Base-by-base conservation (phyloP, 2,329 filamentous ascomycete genomes). In the Tolypocladium inflatum region DNA sequence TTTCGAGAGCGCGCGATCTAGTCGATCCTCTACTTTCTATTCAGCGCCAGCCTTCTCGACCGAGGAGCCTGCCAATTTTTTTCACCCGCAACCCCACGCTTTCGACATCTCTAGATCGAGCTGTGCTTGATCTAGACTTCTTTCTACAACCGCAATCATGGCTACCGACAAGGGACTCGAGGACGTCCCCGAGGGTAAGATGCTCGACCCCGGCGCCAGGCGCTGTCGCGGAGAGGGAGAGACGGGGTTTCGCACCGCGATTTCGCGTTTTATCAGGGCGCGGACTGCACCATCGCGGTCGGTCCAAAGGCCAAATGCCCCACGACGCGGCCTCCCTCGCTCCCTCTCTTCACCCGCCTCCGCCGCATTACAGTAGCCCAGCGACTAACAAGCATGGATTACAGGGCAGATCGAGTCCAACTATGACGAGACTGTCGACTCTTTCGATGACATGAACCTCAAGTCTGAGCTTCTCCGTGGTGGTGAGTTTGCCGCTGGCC, bases 351-450 rank as follows among this genome's bases (percentile, higher is more conserved):
- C 37, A 7, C 38, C 23, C 48, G 33, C 39, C 17, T 9, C 39
- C 33, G 48, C 50, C 39, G 30, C 48, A 30, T 35, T 21, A 10
- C 11, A 30, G 26, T 13, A 30, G 15, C 39, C 4, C 42, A 38
- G 42, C 21, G 21, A 54, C 57, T 58, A 48, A 58, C 56, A 21
- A 3, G 2, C 17, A 21, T 35, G 53, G 61, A 52, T 59, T 74
- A 71, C 76, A 96, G 93, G 88, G 80, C 91, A 96, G 83, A 99
- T 99, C 85, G 95, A 99, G 86, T 96, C 92, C 76, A 99, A 99
- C 90, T 99, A 97, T 83, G 94, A 99, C 85, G 92, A 97, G 86
- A 92, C 93, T 73, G 93, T 94, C 79, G 95, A 99, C 81, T 96
- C 91, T 63, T 99, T 99, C 81, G 94, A 99, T 80, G 85, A 92